These are phyloP conservation scores for Suhomyces vadensis DNA, from an alignment of 805 yeast species.

Conservation along the genomic window DNA sequence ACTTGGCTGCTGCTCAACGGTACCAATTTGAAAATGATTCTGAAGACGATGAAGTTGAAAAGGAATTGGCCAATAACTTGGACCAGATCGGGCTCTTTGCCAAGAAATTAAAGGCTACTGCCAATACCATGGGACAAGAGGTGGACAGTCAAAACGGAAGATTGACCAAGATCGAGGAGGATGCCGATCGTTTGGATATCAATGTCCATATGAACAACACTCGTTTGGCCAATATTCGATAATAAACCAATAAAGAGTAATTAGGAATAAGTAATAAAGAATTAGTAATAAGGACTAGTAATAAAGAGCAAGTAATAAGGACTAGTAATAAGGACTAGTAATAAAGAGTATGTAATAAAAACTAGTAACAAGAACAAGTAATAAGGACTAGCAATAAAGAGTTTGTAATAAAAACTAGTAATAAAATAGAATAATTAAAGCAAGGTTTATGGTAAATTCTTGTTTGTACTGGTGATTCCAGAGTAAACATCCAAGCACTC, in stretches of 20 bases:
- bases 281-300: no score
- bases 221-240: slow-evolving; percentile 58
- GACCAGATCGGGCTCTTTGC: slow-evolving; percentile 74
- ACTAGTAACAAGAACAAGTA: no score
- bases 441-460: no score
- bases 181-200: slow-evolving; percentile 81
- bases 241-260: slow-evolving; percentile 7
- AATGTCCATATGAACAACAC: slow-evolving; percentile 77
- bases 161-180: slow-evolving; percentile 73
- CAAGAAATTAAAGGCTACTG: slow-evolving; percentile 68
- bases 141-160: slow-evolving; percentile 76
- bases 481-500: no score
- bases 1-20: slow-evolving; percentile 58
- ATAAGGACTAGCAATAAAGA: no score
- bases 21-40: slow-evolving; percentile 87
- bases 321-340: no score
- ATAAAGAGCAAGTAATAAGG: no score
- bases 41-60: slow-evolving; percentile 91
- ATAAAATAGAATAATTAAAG: no score
- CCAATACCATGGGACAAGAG: slow-evolving; percentile 72
- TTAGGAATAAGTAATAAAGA: no score
- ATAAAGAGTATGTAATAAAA: no score
- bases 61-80: slow-evolving; percentile 79
- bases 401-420: no score
- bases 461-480: no score